Evolutionary conservation across 768 basidiomycete genomes (phyloP).

Genomic region (Podaxis sp.): DNA sequence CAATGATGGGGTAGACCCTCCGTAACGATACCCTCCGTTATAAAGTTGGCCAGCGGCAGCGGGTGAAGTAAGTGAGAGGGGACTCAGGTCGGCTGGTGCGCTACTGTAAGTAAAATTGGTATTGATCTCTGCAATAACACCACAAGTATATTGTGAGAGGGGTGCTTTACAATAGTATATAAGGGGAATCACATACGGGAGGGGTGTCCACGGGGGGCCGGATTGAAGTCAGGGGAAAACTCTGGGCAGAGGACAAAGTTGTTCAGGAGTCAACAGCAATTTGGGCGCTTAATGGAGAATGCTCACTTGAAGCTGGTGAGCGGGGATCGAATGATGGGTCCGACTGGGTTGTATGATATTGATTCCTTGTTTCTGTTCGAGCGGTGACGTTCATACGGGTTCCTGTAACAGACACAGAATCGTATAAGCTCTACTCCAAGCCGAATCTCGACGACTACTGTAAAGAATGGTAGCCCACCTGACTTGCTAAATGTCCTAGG

Average conservation of each 20-base stretch:
- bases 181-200: not conserved
- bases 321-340: not conserved
- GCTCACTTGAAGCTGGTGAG: not conserved
- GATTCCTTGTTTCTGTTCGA: not conserved
- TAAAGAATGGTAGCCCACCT: not conserved
- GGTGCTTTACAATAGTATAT: not conserved
- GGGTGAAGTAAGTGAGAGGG: not conserved
- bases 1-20: not conserved
- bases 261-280: not conserved
- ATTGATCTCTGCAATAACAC: not conserved
- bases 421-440: not conserved
- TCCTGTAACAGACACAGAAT: not conserved
- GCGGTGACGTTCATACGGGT: not conserved
- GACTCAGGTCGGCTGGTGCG: not conserved
- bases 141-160: not conserved
- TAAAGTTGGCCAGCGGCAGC: not conserved
- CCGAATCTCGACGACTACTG: not conserved
- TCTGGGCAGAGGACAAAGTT: not conserved
- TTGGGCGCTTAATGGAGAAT: not conserved
- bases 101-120: not conserved
- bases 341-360: not conserved
- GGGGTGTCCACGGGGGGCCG: not conserved
- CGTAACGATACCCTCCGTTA: not conserved
- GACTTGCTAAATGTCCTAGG: not conserved
- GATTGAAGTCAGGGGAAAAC: not conserved